These are phyloP conservation scores for Pichia sp. DNA, from an alignment of 1,139 yeast species.

Conservation along the genomic window DNA sequence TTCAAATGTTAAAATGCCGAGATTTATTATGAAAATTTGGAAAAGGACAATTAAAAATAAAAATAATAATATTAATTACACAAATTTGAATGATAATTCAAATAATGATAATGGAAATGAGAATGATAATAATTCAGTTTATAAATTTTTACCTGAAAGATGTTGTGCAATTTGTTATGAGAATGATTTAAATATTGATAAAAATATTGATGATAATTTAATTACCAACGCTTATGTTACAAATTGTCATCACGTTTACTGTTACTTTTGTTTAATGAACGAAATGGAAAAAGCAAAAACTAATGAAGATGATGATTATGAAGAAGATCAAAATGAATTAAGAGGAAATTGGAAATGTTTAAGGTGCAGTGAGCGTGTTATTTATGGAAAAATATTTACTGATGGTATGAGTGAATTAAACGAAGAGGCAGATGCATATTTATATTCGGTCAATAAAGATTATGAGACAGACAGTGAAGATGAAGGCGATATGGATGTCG, in stretches of 20 bases:
- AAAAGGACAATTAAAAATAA: background rate
- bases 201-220: conserved; percentile 30
- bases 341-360: conserved; percentile 51
- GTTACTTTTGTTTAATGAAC: conserved; percentile 67
- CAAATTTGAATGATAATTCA: too few relatives aligned
- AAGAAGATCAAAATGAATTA: too few relatives aligned
- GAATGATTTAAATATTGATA: conserved; percentile 20
- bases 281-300: conserved; percentile 42
- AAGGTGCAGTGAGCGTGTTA: conserved; percentile 42
- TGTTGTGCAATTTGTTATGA: conserved; percentile 69
- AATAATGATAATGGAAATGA: too few relatives aligned
- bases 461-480: background rate
- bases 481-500: too few relatives aligned
- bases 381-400: conserved; percentile 31
- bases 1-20: conserved; percentile 2
- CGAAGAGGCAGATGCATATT: background rate
- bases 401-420: conserved; percentile 24
- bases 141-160: conserved; percentile 46
- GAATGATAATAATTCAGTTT: conserved; percentile 18
- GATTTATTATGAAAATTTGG: background rate
- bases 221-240: conserved; percentile 59
- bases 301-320: conserved; percentile 31
- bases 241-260: conserved; percentile 71
- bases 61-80: conserved; percentile 1
- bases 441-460: conserved; percentile 1